Conservation (phyloP, 2,329 filamentous ascomycete genomes). For the Neodidymelliopsis sp. region DNA sequence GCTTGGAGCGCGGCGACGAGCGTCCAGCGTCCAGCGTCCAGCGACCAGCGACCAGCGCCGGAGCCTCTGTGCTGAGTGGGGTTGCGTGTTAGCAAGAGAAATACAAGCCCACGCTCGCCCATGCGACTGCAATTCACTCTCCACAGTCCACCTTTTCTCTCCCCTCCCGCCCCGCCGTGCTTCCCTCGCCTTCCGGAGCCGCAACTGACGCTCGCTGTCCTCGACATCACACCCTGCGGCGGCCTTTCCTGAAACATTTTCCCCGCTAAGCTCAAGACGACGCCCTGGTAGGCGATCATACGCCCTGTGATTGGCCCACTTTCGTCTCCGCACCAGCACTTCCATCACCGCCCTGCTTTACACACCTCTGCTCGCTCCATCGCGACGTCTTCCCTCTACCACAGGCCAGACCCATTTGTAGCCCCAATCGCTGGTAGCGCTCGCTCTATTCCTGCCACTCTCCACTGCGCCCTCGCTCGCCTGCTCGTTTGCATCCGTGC, state of each 20-base stretch:
- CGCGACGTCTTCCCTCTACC: constrained; percentile 12
- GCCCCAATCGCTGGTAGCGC: constrained; percentile 11
- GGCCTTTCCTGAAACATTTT: constrained; percentile 16
- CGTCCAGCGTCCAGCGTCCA: no score
- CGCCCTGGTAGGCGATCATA: constrained; percentile 18
- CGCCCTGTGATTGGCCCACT: constrained; percentile 17
- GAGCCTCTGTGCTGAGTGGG: constrained; percentile 31
- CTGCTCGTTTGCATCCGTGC: constrained; percentile 1
- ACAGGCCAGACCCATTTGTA: constrained; percentile 8
- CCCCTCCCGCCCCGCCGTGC: constrained; percentile 23
- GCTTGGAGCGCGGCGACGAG: constrained; percentile 25
- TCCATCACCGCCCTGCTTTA: constrained; percentile 14
- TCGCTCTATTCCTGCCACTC: not conserved
- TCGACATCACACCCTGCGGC: constrained; percentile 11
- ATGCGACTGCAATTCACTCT: constrained; percentile 26
- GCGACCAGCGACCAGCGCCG: constrained; percentile 19
- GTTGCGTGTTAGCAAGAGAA: constrained; percentile 36
- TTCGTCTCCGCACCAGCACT: constrained; percentile 14
- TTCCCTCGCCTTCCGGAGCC: constrained; percentile 6
- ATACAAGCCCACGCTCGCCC: constrained; percentile 32
- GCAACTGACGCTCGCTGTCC: constrained; percentile 8
- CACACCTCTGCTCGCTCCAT: constrained; percentile 4
- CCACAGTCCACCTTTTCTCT: constrained; percentile 24
- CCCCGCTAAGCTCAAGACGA: constrained; percentile 10
- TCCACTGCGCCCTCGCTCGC: constrained; percentile 8